phyloP scores from a whole-genome alignment of 345 rosid genomes.

The Barbarea vulgaris region DNA sequence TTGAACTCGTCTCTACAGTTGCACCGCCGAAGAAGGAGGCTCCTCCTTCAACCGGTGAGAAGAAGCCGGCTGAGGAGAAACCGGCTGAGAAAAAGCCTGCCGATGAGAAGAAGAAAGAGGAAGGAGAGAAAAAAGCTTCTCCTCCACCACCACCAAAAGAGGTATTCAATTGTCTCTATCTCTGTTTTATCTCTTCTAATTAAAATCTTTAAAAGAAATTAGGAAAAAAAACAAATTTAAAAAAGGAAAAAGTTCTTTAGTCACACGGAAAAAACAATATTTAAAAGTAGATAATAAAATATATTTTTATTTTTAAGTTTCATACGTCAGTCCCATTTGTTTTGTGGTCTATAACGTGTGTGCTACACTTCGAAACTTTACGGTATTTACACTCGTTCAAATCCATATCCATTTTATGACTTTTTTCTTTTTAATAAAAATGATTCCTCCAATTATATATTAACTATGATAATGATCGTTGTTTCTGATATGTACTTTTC shows the following conservation, averaged over 20 bases:
- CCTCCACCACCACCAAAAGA: slow-evolving; percentile 39
- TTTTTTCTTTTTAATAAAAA: not conserved
- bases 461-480: not conserved
- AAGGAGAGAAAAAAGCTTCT: slow-evolving; percentile 51
- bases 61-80: slow-evolving; percentile 48
- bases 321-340: slow-evolving; percentile 27
- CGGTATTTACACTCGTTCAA: slow-evolving; percentile 35
- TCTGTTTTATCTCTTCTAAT: not conserved
- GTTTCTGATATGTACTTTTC: slow-evolving; percentile 18
- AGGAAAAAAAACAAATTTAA: not conserved
- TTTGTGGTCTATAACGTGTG: slow-evolving; percentile 40
- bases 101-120: slow-evolving; percentile 46
- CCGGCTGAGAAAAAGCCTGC: slow-evolving; percentile 43
- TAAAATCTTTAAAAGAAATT: not conserved
- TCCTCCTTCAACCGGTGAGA: slow-evolving; percentile 42
- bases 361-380: slow-evolving; percentile 35
- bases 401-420: not conserved
- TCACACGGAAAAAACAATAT: not conserved
- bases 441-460: not conserved
- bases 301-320: slow-evolving; percentile 15
- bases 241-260: not conserved
- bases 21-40: slow-evolving; percentile 45
- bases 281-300: not conserved
- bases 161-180: slow-evolving; percentile 17
- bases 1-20: slow-evolving; percentile 43